Percentiles rank a stretch among this genome's conserved stretches.
Conservation (phyloP, 495 filamentous ascomycete species). For the Patellaria atrata region DNA sequence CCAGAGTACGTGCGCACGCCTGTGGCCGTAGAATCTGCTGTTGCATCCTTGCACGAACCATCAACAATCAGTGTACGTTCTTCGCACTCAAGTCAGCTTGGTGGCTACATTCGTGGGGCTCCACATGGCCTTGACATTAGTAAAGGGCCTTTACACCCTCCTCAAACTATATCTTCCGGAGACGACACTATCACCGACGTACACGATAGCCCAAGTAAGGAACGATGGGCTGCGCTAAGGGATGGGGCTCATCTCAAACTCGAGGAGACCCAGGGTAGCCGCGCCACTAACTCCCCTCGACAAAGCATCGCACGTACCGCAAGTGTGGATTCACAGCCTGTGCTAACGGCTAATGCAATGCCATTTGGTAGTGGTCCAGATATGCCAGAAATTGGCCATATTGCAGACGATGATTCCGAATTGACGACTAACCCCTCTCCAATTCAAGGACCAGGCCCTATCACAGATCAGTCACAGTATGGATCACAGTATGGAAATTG, state of each 20-base stretch:
- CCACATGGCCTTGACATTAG: too few species aligned
- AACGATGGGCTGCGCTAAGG: constrained; percentile 18
- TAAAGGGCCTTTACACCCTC: neutral
- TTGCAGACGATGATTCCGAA: constrained; percentile 49
- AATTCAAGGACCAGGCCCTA: constrained; percentile 46
- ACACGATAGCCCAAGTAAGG: constrained; percentile 15
- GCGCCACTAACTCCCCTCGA: constrained; percentile 52
- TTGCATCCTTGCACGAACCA: constrained; percentile 72
- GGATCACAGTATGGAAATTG: too few species aligned
- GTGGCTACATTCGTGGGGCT: too few species aligned
- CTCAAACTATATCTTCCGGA: neutral
- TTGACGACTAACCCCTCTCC: constrained; percentile 66
- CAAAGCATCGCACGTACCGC: constrained; percentile 58
- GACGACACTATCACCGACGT: neutral
- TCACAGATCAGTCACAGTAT: constrained; percentile 30
- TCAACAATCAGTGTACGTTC: constrained; percentile 49
- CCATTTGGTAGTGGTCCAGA: constrained; percentile 42
- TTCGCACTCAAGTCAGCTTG: constrained; percentile 11
- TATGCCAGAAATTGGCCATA: constrained; percentile 47
- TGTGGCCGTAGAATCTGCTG: constrained; percentile 66
- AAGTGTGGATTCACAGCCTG: constrained; percentile 42
- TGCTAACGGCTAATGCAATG: constrained; percentile 47
- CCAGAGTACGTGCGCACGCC: constrained; percentile 59
- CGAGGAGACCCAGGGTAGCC: constrained; percentile 23
- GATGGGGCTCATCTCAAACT: constrained; percentile 18